A percentile compares a stretch with the other conserved stretches of the same genome.
Evolutionary conservation across 2,329 filamentous ascomycete species (phyloP).

Genomic region (Diplodia sapinea): DNA sequence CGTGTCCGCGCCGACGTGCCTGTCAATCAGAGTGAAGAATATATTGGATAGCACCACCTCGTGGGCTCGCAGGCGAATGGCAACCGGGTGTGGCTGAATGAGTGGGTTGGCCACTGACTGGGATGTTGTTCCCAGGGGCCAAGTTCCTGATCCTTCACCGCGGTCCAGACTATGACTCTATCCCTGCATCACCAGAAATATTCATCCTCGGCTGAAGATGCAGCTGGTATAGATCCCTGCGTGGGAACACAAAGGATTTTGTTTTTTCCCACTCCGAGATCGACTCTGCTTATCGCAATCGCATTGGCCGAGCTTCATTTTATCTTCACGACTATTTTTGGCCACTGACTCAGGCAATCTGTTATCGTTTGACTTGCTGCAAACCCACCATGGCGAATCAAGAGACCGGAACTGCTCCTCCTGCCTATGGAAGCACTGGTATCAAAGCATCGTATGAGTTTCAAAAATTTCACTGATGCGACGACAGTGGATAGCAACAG

Average conservation of each 20-base stretch:
- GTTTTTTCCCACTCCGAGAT: background rate
- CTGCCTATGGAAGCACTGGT: background rate
- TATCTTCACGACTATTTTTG: background rate
- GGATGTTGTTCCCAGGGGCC: background rate
- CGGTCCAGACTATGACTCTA: background rate
- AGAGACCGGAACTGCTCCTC: no score
- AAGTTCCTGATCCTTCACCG: background rate
- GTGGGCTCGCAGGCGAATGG: background rate
- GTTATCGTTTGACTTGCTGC: background rate
- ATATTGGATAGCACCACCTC: slow-evolving; percentile 1
- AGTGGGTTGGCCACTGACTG: background rate
- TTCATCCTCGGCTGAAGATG: background rate
- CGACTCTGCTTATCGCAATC: background rate
- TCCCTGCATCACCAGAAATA: background rate
- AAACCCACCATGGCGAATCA: background rate
- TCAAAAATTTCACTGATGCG: background rate
- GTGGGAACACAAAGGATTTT: background rate
- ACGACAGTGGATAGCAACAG: background rate
- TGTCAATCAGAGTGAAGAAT: background rate
- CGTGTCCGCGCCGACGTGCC: background rate
- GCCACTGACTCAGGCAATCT: background rate
- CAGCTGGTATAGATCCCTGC: background rate
- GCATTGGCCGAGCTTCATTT: background rate
- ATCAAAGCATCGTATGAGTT: background rate
- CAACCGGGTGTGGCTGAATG: background rate